A percentile compares a stretch with the other conserved stretches of the same genome.
These are phyloP conservation scores for Sporothrix variecibatus DNA, from an alignment of 2,329 filamentous ascomycete genomes.

Conservation along the genomic window DNA sequence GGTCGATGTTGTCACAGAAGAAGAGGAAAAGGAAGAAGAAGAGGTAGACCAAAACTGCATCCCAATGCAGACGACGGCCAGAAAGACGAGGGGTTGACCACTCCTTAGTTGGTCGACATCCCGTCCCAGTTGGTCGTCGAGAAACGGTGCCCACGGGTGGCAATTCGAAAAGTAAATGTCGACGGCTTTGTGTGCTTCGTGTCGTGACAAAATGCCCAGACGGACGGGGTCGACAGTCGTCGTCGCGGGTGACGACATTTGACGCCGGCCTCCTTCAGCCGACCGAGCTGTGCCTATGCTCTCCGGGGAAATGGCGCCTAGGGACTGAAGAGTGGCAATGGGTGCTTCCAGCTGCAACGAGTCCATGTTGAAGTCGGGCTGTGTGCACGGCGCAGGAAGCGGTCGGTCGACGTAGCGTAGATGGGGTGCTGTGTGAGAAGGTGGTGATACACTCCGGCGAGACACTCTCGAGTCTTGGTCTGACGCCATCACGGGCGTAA, in stretches of 20 bases:
- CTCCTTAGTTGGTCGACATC: neutral
- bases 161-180: neutral
- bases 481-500: too few relatives aligned
- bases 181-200: neutral
- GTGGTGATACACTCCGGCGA: neutral
- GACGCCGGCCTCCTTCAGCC: neutral
- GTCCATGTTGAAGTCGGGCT: constrained; percentile 20
- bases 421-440: too few relatives aligned
- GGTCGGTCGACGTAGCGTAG: too few relatives aligned
- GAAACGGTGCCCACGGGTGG: constrained; percentile 16
- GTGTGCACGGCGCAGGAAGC: neutral
- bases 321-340: constrained; percentile 14
- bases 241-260: neutral
- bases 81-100: neutral
- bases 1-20: neutral
- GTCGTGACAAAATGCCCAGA: neutral
- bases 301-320: constrained; percentile 16
- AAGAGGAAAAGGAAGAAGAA: neutral
- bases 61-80: constrained; percentile 11
- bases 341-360: constrained; percentile 6
- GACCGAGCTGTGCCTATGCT: neutral
- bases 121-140: neutral
- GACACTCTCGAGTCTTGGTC: too few relatives aligned
- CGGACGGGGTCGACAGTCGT: neutral
- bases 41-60: constrained; percentile 4